A percentile compares a stretch with the other conserved stretches of the same genome.
Evolutionary conservation across 1,284 basidiomycete genomes (phyloP).

Genomic region (Trichosporon ovoides): DNA sequence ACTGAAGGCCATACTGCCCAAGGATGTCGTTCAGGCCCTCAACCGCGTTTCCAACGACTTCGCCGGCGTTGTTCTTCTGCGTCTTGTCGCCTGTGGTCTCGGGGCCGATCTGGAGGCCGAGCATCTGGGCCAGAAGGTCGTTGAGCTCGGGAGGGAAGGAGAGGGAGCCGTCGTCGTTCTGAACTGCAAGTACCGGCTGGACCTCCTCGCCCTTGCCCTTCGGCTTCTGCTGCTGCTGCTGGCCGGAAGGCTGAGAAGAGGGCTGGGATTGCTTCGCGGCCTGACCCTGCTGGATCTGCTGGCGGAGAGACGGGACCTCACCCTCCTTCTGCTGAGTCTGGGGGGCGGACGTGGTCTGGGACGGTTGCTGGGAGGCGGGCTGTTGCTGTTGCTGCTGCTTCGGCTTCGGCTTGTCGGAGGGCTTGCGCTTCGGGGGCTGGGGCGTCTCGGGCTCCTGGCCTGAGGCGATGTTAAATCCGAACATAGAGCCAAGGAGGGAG

Average conservation of each 20-base stretch:
- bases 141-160: conserved; percentile 35
- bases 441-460: conserved; percentile 6
- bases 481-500: conserved; percentile 33
- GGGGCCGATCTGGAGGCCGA: conserved; percentile 38
- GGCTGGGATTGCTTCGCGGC: background rate
- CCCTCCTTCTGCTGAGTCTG: background rate
- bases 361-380: background rate
- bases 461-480: conserved; percentile 35
- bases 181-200: background rate
- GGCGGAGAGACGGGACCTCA: background rate
- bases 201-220: background rate
- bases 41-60: conserved; percentile 24
- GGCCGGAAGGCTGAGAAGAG: background rate
- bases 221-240: background rate
- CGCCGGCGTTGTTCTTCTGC: conserved; percentile 5
- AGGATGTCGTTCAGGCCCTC: conserved; percentile 40
- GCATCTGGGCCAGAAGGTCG: conserved; percentile 37
- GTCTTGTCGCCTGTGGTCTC: conserved; percentile 17
- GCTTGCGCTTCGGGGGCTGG: conserved; percentile 15
- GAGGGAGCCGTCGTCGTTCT: background rate
- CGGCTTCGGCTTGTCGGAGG: conserved; percentile 7
- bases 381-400: background rate
- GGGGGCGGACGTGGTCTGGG: too few relatives aligned
- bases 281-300: conserved; percentile 4
- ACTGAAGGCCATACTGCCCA: conserved; percentile 40